Base-by-base conservation (phyloP, 176 grass and related monocot genomes). In the Luzula sylvatica region DNA sequence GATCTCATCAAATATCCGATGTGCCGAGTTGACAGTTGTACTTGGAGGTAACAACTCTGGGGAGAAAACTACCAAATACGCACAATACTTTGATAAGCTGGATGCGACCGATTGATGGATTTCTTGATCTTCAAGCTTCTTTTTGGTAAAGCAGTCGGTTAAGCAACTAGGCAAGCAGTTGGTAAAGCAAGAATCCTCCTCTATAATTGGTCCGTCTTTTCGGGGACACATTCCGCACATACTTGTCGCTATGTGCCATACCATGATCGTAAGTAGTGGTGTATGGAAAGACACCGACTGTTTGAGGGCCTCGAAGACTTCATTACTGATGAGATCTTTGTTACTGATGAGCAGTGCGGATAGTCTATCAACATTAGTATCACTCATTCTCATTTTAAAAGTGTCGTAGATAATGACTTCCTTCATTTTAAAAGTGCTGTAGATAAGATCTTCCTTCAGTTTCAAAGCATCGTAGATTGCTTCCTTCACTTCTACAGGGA, bases 171-270 rank as follows among this genome's bases (percentile, higher is more conserved):
- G 30, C 30, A 35, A 4, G 1, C 30, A 35, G 9, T 35, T 35
- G 0, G 30, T 35, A 35, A 35, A 7, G 9, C 30, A 35, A 35
- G 30, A 35, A 35, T 7, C 30, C 5, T 35, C 30, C 5, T 35
- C 30, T 35, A 35, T 65, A n/a, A 29, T 65, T 23, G 19, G 18
- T 8, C 3, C 1, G n/a, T 35, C 12, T 15, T 20, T 52, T 26
- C 1, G 22, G 11, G 4, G 32, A 27, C 8, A 20, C 4, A 30
- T 38, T 23, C 35, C 45, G 13, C 47, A 65, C 0, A 18, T 2
- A 55, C 76, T 55, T 0, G 76, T 74, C 8, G 76, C 70, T 20
- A 80, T 52, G 16, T 80, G 76, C 27, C 76, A 80, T 15, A 74
- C 39, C 63, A 80, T 68, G 45, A 80, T 61, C 21, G 26, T 38